Base-by-base conservation (phyloP, 345 rosid genomes). In the Acer campestre region DNA sequence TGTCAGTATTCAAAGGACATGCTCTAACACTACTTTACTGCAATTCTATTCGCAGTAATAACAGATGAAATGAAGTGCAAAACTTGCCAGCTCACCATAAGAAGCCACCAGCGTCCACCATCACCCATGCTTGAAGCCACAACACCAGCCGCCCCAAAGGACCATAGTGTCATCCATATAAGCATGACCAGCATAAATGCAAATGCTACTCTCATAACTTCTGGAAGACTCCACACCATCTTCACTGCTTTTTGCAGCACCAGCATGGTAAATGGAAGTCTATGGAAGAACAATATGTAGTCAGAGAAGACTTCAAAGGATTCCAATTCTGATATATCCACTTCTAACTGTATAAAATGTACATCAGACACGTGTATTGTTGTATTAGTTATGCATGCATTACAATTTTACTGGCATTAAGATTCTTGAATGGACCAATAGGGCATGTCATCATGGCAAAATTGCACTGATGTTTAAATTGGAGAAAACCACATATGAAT, bases 41-140 rank as follows among this genome's bases (percentile, higher is more conserved):
- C 72, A 55, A 56, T 77, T 80, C 70, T 61, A 65, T 74, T 81
- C 74, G 82, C 82, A 76, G 71, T 63, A 29, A 73, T 31, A 64
- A 40, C 56, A 70, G 58, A 83, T 66, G 69, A 63, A 84, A 81
- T 75, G 25, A 82, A 81, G 81, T 77, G 76, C 85, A 92, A 87
- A 93, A 92, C 99, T 96, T 92, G 97, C 97, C 98, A 87, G 92
- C 97, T 96, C 99, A 96, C 99, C 98, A 93, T 86, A 88, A 92
- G 97, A 90, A 96, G 97, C 94, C 98, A 96, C 97, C 94, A 92
- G 70, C 94, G 82, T 59, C 87, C 91, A 1, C 83, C 84, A 78
- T 88, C 87, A 6, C 81, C 92, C 88, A 90, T 81, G 82, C 88
- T 86, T 44, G 95, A 96, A 31, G 98, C 97, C 79, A 96, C 92